These are phyloP conservation scores for Pholiota conissans DNA, from an alignment of 768 basidiomycete genomes.

Conservation along the genomic window DNA sequence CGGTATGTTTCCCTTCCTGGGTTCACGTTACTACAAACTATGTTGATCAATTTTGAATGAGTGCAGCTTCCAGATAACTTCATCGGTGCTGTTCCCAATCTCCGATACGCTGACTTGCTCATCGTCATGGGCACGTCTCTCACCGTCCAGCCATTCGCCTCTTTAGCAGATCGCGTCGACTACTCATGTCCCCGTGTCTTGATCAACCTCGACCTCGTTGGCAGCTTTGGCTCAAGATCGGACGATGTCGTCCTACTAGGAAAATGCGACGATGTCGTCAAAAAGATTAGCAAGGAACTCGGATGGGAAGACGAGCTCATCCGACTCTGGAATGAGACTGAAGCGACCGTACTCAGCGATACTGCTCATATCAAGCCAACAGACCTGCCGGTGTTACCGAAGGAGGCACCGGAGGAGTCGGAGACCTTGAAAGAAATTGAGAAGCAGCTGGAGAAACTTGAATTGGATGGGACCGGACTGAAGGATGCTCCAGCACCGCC, in stretches of 20 bases:
- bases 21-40: not conserved
- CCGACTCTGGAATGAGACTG: slow-evolving; percentile 54
- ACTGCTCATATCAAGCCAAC: not conserved
- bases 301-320: slow-evolving; percentile 74
- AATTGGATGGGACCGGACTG: slow-evolving; percentile 9
- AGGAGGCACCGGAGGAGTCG: slow-evolving; percentile 11
- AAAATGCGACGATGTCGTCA: slow-evolving; percentile 69
- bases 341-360: slow-evolving; percentile 22
- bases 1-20: slow-evolving; percentile 39
- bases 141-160: slow-evolving; percentile 85
- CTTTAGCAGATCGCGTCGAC: slow-evolving; percentile 60
- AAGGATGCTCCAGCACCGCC: not conserved
- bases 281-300: slow-evolving; percentile 60
- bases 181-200: slow-evolving; percentile 75
- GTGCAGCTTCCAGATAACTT: slow-evolving; percentile 74
- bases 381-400: not conserved
- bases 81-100: slow-evolving; percentile 48
- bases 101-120: slow-evolving; percentile 77
- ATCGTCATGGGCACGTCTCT: slow-evolving; percentile 92
- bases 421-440: slow-evolving; percentile 19
- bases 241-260: slow-evolving; percentile 68
- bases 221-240: slow-evolving; percentile 52
- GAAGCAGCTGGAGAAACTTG: slow-evolving; percentile 18
- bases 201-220: slow-evolving; percentile 84
- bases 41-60: no score